Conservation (phyloP, 345 rosid species). For the Dovyalis caffra region DNA sequence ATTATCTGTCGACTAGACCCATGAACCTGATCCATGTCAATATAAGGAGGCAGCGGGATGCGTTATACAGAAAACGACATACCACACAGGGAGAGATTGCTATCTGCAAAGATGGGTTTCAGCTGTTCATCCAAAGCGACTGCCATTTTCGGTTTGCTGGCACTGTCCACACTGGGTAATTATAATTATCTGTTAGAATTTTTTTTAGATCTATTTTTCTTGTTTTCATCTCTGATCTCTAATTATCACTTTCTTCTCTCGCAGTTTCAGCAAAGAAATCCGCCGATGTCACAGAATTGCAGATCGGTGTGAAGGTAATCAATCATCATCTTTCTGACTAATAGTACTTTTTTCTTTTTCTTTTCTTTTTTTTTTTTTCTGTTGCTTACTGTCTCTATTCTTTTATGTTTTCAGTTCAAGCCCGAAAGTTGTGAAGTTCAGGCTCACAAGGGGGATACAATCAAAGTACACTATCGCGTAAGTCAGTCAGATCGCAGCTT, state of each 20-base stretch:
- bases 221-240: background rate
- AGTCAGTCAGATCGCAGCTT: slow-evolving; percentile 45
- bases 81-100: too few relatives aligned
- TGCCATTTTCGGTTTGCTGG: slow-evolving; percentile 28
- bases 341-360: background rate
- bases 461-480: slow-evolving; percentile 90
- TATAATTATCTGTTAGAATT: slow-evolving; percentile 7
- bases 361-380: background rate
- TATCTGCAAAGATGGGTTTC: slow-evolving; percentile 21
- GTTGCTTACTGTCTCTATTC: background rate
- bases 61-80: too few relatives aligned
- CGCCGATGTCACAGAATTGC: slow-evolving; percentile 74
- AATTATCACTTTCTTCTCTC: slow-evolving; percentile 1
- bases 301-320: slow-evolving; percentile 88
- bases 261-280: slow-evolving; percentile 67
- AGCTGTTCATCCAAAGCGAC: slow-evolving; percentile 30
- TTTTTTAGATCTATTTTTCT: background rate
- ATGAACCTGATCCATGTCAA: too few relatives aligned
- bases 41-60: too few relatives aligned
- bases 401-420: slow-evolving; percentile 45
- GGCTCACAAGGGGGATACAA: slow-evolving; percentile 89
- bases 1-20: too few relatives aligned
- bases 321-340: too few relatives aligned
- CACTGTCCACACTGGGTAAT: slow-evolving; percentile 36
- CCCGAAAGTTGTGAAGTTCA: slow-evolving; percentile 72